These are phyloP conservation scores for Helicocarpus griseus DNA, from an alignment of 2,329 filamentous ascomycete species.

Conservation along the genomic window DNA sequence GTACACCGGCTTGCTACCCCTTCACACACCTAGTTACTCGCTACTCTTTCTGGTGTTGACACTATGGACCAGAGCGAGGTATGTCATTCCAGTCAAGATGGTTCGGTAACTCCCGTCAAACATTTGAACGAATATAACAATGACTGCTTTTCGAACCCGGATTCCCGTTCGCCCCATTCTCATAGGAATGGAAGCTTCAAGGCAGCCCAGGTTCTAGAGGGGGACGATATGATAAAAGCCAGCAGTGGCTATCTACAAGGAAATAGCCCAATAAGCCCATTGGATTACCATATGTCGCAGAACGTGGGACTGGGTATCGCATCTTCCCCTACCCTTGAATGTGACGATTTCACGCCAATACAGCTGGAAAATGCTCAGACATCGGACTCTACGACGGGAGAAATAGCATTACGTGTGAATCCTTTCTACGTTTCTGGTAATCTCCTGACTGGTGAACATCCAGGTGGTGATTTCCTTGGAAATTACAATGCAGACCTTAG, in stretches of 20 bases:
- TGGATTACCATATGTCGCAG: not conserved
- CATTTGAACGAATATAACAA: not conserved
- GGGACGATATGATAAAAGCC: not conserved
- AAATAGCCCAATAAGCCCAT: not conserved
- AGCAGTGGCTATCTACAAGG: not conserved
- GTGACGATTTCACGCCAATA: not conserved
- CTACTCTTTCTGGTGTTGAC: not conserved
- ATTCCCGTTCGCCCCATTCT: not conserved
- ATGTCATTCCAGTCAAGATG: not conserved
- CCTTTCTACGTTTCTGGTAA: not conserved
- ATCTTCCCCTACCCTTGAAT: not conserved
- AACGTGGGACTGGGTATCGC: not conserved
- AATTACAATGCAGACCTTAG: not conserved
- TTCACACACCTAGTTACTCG: not conserved
- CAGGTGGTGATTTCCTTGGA: not conserved
- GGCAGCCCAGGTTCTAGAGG: not conserved
- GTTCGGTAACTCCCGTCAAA: not conserved
- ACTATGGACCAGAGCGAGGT: not conserved
- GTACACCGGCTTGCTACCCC: not conserved
- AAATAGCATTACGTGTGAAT: not conserved
- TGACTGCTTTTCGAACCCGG: not conserved
- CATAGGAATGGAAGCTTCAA: not conserved
- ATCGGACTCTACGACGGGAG: not conserved
- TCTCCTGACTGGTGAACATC: not conserved
- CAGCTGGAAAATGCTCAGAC: not conserved